Evolutionary conservation across 768 basidiomycete genomes (phyloP).

Genomic region (Glaciozyma antarctica): DNA sequence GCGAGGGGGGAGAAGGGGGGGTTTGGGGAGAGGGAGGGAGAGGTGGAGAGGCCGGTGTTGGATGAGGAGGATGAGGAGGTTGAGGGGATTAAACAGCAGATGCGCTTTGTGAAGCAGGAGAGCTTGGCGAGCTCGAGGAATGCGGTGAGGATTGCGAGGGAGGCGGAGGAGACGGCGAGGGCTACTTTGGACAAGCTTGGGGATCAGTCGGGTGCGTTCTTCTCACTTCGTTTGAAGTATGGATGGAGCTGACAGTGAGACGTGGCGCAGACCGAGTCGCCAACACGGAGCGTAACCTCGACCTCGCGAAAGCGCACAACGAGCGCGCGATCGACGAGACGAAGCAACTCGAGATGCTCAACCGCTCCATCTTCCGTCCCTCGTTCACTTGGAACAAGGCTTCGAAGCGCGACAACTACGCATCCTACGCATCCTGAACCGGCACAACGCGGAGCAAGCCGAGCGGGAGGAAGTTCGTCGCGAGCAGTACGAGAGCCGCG

Average conservation of each 20-base stretch:
- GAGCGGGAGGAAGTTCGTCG: slow-evolving; percentile 76
- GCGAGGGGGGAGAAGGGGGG: background rate
- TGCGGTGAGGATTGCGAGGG: slow-evolving; percentile 82
- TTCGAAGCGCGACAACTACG: slow-evolving; percentile 74
- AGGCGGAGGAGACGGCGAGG: slow-evolving; percentile 90
- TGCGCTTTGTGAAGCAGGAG: slow-evolving; percentile 80
- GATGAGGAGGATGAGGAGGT: slow-evolving; percentile 33
- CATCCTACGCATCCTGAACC: slow-evolving; percentile 69
- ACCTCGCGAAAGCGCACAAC: slow-evolving; percentile 79
- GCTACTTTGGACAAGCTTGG: slow-evolving; percentile 74
- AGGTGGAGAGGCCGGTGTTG: background rate
- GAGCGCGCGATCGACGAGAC: slow-evolving; percentile 84
- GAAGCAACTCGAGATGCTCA: slow-evolving; percentile 84
- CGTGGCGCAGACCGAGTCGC: slow-evolving; percentile 62
- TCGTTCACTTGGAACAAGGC: slow-evolving; percentile 85
- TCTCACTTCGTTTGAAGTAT: slow-evolving; percentile 2
- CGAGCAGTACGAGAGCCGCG: slow-evolving; percentile 78
- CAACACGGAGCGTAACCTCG: slow-evolving; percentile 88
- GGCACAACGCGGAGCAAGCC: slow-evolving; percentile 74
- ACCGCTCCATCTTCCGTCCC: slow-evolving; percentile 77
- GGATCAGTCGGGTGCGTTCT: slow-evolving; percentile 71
- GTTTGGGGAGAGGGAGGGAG: background rate
- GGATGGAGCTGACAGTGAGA: background rate
- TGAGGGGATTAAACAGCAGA: slow-evolving; percentile 91
- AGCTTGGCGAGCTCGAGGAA: slow-evolving; percentile 80